Evolutionary conservation across 208 protist genomes (phyloP).

Genomic region (Porcisia deanei): DNA sequence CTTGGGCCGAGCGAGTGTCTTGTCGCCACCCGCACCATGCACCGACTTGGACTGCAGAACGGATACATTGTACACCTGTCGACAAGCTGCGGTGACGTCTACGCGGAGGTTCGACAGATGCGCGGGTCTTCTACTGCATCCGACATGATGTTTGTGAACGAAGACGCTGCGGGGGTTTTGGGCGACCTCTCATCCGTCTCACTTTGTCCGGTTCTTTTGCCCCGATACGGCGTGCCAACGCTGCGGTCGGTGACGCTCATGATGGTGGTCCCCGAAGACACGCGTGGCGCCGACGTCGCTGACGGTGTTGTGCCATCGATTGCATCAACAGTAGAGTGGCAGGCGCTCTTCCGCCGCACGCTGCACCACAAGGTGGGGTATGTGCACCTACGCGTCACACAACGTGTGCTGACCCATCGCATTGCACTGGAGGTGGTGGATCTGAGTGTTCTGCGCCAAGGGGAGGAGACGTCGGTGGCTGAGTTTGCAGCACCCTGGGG

Average conservation of each 20-base stretch:
- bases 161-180: slow-evolving; percentile 30
- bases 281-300: neutral
- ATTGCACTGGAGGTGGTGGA: slow-evolving; percentile 37
- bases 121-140: neutral
- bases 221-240: slow-evolving; percentile 9
- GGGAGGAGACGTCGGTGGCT: neutral
- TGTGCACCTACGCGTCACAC: slow-evolving; percentile 30
- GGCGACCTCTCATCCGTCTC: slow-evolving; percentile 18
- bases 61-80: slow-evolving; percentile 18
- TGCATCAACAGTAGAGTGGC: slow-evolving; percentile 26
- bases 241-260: slow-evolving; percentile 18
- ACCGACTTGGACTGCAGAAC: slow-evolving; percentile 21
- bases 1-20: slow-evolving; percentile 26
- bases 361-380: slow-evolving; percentile 43
- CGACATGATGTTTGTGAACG: slow-evolving; percentile 24
- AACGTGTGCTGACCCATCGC: slow-evolving; percentile 31
- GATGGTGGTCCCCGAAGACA: slow-evolving; percentile 9
- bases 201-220: slow-evolving; percentile 7
- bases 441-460: neutral
- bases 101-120: slow-evolving; percentile 24
- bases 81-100: slow-evolving; percentile 17
- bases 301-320: slow-evolving; percentile 4
- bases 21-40: slow-evolving; percentile 5
- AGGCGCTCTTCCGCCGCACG: slow-evolving; percentile 36
- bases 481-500: slow-evolving; percentile 13